Conservation (phyloP, 148 eudicot genomes). For the Vaccinium corymbosum region DNA sequence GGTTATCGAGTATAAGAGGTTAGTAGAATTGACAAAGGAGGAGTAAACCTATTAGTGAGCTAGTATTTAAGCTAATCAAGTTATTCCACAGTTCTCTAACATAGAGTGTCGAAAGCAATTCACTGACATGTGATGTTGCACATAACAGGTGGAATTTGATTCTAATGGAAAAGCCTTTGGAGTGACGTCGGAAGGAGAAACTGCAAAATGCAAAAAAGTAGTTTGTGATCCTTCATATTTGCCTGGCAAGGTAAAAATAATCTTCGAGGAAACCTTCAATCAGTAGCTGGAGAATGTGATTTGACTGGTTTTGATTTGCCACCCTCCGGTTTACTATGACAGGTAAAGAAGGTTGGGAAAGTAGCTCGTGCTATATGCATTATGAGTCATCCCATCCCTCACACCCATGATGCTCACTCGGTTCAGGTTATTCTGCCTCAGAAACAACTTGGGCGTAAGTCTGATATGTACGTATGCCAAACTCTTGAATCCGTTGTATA, state of each 20-base stretch:
- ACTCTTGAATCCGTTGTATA: not conserved
- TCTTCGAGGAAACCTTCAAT: not conserved
- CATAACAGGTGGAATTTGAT: slow-evolving; percentile 70
- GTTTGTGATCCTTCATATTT: slow-evolving; percentile 93
- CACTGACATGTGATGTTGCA: not conserved
- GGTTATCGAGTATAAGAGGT: no score
- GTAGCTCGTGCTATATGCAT: slow-evolving; percentile 95
- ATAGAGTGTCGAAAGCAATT: not conserved
- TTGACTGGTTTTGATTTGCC: slow-evolving; percentile 5
- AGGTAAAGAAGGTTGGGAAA: slow-evolving; percentile 86
- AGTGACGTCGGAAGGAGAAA: slow-evolving; percentile 94
- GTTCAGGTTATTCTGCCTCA: slow-evolving; percentile 92
- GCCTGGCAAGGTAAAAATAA: slow-evolving; percentile 87
- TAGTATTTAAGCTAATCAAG: slow-evolving; percentile 1
- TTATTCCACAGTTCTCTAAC: not conserved
- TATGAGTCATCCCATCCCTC: slow-evolving; percentile 91
- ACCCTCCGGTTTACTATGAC: slow-evolving; percentile 10
- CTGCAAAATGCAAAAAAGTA: slow-evolving; percentile 94
- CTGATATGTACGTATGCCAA: slow-evolving; percentile 72
- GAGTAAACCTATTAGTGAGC: not conserved
- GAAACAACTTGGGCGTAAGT: slow-evolving; percentile 89
- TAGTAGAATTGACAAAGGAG: not conserved
- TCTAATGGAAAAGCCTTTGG: slow-evolving; percentile 68
- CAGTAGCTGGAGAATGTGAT: not conserved
- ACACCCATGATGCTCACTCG: slow-evolving; percentile 86